Percentiles rank a stretch among this genome's conserved stretches.
These are phyloP conservation scores for Kalmanozyma brasiliensis DNA, from an alignment of 1,284 basidiomycete species.

Conservation along the genomic window DNA sequence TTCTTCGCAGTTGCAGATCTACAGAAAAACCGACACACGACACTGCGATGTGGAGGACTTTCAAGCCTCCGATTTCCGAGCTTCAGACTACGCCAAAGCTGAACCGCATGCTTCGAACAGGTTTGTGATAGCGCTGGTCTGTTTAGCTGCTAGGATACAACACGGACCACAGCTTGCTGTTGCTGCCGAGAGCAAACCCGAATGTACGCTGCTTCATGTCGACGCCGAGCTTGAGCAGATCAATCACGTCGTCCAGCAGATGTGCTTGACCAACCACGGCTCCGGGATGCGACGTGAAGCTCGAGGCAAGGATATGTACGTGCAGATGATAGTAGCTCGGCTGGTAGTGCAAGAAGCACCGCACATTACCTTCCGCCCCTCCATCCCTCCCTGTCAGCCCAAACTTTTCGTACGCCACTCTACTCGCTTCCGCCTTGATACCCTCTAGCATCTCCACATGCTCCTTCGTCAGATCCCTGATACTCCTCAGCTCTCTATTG, in stretches of 20 bases:
- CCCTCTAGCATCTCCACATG: constrained; percentile 79
- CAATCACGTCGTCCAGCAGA: constrained; percentile 88
- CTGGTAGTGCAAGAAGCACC: constrained; percentile 93
- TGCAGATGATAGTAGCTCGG: constrained; percentile 94
- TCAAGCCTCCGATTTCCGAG: no score
- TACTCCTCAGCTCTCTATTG: constrained; percentile 61
- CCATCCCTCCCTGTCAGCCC: constrained; percentile 72
- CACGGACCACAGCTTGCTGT: constrained; percentile 49
- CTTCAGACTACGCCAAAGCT: no score
- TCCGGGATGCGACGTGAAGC: constrained; percentile 58
- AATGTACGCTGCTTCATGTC: constrained; percentile 78
- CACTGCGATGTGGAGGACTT: no score
- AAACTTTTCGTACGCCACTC: constrained; percentile 75
- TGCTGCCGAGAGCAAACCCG: constrained; percentile 76
- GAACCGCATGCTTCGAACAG: no score
- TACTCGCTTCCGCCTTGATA: constrained; percentile 74
- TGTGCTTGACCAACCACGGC: constrained; percentile 86
- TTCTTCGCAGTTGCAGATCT: no score
- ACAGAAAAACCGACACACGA: no score
- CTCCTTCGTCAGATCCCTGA: constrained; percentile 71
- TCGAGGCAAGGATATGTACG: constrained; percentile 83
- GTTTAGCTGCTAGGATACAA: no score
- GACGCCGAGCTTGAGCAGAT: constrained; percentile 73
- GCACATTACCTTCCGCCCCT: constrained; percentile 69
- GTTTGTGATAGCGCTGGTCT: no score